These are phyloP conservation scores for Conticribra weissflogii DNA, from an alignment of 108 stramenopile genomes.

Conservation along the genomic window DNA sequence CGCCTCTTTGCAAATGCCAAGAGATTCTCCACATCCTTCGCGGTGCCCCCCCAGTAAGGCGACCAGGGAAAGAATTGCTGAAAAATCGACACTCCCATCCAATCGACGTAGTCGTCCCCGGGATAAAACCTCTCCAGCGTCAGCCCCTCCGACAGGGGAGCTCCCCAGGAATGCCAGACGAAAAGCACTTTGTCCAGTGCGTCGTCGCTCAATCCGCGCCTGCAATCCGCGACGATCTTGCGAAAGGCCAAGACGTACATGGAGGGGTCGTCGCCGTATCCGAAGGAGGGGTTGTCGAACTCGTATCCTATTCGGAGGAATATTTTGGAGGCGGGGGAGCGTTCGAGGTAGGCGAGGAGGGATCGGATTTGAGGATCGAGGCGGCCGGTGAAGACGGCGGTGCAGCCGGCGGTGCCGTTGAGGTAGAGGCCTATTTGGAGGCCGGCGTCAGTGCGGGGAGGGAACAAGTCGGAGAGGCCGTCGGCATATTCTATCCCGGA, in stretches of 20 bases:
- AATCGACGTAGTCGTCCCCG: slow-evolving; percentile 78
- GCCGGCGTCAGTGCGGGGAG: slow-evolving; percentile 15
- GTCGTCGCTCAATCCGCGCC: slow-evolving; percentile 26
- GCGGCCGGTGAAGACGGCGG: slow-evolving; percentile 58
- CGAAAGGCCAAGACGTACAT: slow-evolving; percentile 66
- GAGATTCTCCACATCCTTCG: slow-evolving; percentile 66
- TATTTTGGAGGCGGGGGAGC: slow-evolving; percentile 49
- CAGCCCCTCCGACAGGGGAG: slow-evolving; percentile 46
- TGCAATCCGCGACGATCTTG: slow-evolving; percentile 57
- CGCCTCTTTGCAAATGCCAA: slow-evolving; percentile 68
- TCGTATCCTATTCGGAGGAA: slow-evolving; percentile 85
- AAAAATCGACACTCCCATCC: slow-evolving; percentile 85
- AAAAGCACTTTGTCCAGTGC: slow-evolving; percentile 53
- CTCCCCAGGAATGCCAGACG: slow-evolving; percentile 91
- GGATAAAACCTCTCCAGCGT: slow-evolving; percentile 71
- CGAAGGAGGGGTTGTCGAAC: slow-evolving; percentile 72
- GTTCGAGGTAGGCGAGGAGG: slow-evolving; percentile 53
- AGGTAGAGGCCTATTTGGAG: slow-evolving; percentile 87
- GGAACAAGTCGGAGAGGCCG: slow-evolving; percentile 45
- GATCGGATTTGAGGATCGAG: slow-evolving; percentile 59
- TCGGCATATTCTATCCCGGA: slow-evolving; percentile 80
- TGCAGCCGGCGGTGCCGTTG: slow-evolving; percentile 76
- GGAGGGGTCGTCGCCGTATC: slow-evolving; percentile 62
- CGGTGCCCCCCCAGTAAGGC: slow-evolving; percentile 41
- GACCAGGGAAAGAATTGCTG: slow-evolving; percentile 81